Evolutionary conservation across 139 green algal genomes (phyloP).

Genomic region (Yamagishiella unicocca): DNA sequence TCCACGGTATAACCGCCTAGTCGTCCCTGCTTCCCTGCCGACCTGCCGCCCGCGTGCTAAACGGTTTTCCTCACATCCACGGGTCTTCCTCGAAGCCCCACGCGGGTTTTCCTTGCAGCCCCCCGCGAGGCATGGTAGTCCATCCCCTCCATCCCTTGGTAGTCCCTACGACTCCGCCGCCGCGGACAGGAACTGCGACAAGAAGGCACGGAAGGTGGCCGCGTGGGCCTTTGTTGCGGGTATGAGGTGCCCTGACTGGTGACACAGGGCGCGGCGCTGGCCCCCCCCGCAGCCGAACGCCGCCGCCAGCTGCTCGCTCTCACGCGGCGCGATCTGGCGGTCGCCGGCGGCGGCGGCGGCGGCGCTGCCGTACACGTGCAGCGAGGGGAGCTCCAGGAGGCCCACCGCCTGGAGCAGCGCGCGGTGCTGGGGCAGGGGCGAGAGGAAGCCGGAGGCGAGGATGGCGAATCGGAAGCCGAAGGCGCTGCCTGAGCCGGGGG

Average conservation of each 20-base stretch:
- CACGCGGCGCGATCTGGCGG: neutral
- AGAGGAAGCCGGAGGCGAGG: constrained; percentile 52
- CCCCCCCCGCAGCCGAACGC: constrained; percentile 1
- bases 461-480: constrained; percentile 54
- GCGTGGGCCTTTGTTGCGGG: constrained; percentile 16
- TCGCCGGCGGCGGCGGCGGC: neutral
- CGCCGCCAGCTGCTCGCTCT: constrained; percentile 24
- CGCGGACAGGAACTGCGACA: constrained; percentile 17
- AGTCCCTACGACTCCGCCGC: too few relatives aligned
- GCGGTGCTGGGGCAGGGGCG: neutral
- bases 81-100: too few relatives aligned
- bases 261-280: neutral
- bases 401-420: constrained; percentile 27
- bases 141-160: too few relatives aligned
- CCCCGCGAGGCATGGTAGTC: too few relatives aligned
- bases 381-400: constrained; percentile 49
- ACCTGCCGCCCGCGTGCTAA: too few relatives aligned
- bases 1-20: too few relatives aligned
- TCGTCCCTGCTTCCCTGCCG: too few relatives aligned
- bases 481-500: neutral
- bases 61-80: too few relatives aligned
- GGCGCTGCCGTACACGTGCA: constrained; percentile 59
- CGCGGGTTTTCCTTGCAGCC: too few relatives aligned
- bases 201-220: constrained; percentile 28
- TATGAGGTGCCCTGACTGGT: constrained; percentile 42